Evolutionary conservation across 2,329 filamentous ascomycete species (phyloP), one percentile per base, ranked within the genome.

Genomic region (Phialocephala subalpina): DNA sequence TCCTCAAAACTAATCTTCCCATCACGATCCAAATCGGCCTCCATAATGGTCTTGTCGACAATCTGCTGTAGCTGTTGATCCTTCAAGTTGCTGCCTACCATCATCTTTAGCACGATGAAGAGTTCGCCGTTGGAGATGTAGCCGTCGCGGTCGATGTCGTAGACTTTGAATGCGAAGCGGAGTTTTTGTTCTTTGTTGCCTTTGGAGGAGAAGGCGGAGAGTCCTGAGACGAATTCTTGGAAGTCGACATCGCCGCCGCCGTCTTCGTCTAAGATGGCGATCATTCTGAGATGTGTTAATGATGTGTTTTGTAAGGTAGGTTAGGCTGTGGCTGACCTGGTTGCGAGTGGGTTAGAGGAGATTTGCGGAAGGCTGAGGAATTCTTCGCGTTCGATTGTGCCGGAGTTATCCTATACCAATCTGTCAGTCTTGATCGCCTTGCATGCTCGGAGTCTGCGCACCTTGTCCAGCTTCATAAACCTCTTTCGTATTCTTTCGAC

Each of bases 101-200:
- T 99, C 96, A 99, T 99, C 91, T 99, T 99, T 76, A 99, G 86
- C 77, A 99, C 96, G 76, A 99, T 98, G 80, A 98, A 99, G 60
- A 99, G 87, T 84, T 99, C 96, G 75, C 96, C 96, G 80, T 99
- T 99, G 84, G 93, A 97, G 77, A 99, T 99, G 82, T 92, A 99
- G 27, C 96, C 96, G 80, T 99, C 96, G 67, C 96, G 93, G 81
- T 99, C 96, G 77, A 99, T 98, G 80, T 99, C 96, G 85, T 99
- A 99, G 68, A 99, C 96, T 81, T 97, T 97, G 88, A 99, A 99
- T 53, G 96, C 96, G 77, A 99, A 99, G 62, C 89, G 90, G 71
- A 98, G 87, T 84, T 99, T 99, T 83, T 99, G 95, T 81, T 97
- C 94, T 85, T 99, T 98, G 84, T 98, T 97, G 69, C 96, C 96